These are phyloP conservation scores for Lentinula boryana DNA, from an alignment of 768 basidiomycete species.

Conservation along the genomic window DNA sequence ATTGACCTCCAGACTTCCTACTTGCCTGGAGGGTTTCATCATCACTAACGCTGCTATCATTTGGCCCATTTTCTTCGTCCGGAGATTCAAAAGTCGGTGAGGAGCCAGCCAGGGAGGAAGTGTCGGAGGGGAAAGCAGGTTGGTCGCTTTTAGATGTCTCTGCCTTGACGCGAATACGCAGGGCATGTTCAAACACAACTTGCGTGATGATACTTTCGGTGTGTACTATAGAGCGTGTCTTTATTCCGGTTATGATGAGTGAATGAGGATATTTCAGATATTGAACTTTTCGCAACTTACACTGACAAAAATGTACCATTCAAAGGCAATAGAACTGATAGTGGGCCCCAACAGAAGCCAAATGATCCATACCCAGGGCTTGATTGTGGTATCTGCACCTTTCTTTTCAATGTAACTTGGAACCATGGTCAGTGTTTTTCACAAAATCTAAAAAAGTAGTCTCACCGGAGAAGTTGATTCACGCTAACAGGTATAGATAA, in stretches of 20 bases:
- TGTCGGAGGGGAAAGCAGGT: not conserved
- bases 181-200: constrained; percentile 21
- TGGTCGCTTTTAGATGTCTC: constrained; percentile 8
- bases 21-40: not conserved
- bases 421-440: constrained; percentile 3
- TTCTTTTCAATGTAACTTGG: constrained; percentile 55
- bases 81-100: not conserved
- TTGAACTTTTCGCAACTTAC: constrained; percentile 15
- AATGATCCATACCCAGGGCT: constrained; percentile 67
- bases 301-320: constrained; percentile 47
- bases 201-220: constrained; percentile 18
- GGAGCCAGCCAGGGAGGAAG: not conserved
- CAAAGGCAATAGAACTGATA: constrained; percentile 34
- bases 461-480: constrained; percentile 7
- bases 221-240: constrained; percentile 16
- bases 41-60: not conserved
- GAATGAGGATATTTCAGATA: not conserved
- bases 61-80: not conserved
- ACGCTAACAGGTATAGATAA: not conserved
- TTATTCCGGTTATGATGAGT: not conserved
- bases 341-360: constrained; percentile 43
- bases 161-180: constrained; percentile 49
- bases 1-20: not conserved
- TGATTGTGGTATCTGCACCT: constrained; percentile 32
- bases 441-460: not conserved